A percentile compares a stretch with the other conserved stretches of the same genome.
These are phyloP conservation scores for Coniochaeta sp. DNA, from an alignment of 2,329 filamentous ascomycete genomes.

Conservation along the genomic window DNA sequence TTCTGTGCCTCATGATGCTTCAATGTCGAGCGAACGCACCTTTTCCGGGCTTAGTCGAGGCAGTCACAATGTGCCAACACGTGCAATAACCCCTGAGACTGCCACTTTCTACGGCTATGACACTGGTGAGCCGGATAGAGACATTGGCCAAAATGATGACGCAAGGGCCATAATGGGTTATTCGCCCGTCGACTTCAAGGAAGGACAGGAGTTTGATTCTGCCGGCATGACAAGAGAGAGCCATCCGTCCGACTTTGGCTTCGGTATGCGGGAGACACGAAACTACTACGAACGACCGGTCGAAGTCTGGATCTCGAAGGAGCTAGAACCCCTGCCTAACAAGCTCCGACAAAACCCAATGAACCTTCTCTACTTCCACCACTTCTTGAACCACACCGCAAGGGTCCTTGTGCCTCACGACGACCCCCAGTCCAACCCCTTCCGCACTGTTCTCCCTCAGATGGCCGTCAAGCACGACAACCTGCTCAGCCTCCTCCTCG, in stretches of 20 bases:
- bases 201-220: constrained; percentile 15
- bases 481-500: constrained; percentile 68
- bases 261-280: constrained; percentile 34
- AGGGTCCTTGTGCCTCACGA: constrained; percentile 47
- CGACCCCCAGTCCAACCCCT: constrained; percentile 44
- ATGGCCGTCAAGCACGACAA: constrained; percentile 65
- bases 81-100: constrained; percentile 15
- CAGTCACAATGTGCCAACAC: background rate
- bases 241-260: constrained; percentile 34
- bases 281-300: constrained; percentile 68
- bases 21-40: background rate
- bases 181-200: constrained; percentile 20
- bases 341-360: constrained; percentile 65
- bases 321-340: constrained; percentile 38
- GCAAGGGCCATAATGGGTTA: constrained; percentile 50
- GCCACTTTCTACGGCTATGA: constrained; percentile 62
- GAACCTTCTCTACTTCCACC: constrained; percentile 63
- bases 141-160: constrained; percentile 67
- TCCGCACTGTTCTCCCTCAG: constrained; percentile 40
- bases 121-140: constrained; percentile 60
- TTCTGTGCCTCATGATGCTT: background rate
- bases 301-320: constrained; percentile 45
- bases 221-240: constrained; percentile 26
- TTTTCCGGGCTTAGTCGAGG: background rate
- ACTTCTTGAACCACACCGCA: constrained; percentile 74